Conservation (phyloP, 495 filamentous ascomycete genomes). For the Hypoxylon trugodes region DNA sequence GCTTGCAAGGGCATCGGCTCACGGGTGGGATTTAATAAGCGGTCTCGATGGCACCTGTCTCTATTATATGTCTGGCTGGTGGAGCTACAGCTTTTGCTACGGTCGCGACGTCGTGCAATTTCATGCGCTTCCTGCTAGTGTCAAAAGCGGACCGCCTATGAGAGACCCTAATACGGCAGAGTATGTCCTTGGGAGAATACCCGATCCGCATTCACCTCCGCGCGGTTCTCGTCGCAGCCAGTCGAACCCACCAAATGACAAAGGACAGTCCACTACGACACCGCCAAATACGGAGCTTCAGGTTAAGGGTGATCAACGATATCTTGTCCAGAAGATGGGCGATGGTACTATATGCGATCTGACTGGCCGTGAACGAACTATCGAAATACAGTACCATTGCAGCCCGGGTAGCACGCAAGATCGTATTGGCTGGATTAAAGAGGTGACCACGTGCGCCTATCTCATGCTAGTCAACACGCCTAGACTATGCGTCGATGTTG, state of each 20-base stretch:
- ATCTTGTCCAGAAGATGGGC: conserved; percentile 86
- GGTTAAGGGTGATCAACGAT: conserved; percentile 82
- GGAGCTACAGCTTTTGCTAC: conserved; percentile 97
- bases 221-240: conserved; percentile 45
- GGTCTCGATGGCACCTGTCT: conserved; percentile 88
- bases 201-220: conserved; percentile 36
- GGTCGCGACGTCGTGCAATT: conserved; percentile 88
- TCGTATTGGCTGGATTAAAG: conserved; percentile 94
- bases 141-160: conserved; percentile 69
- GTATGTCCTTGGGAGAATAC: conserved; percentile 75
- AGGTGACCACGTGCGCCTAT: conserved; percentile 91
- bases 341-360: conserved; percentile 93
- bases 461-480: conserved; percentile 95
- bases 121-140: conserved; percentile 76
- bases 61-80: conserved; percentile 93
- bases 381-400: conserved; percentile 95
- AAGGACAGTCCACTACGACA: conserved; percentile 45
- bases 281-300: conserved; percentile 72
- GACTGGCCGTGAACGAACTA: conserved; percentile 81
- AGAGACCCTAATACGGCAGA: conserved; percentile 80
- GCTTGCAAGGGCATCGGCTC: conserved; percentile 79
- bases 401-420: conserved; percentile 77
- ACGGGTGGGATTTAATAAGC: conserved; percentile 88
- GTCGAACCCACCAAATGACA: conserved; percentile 39
- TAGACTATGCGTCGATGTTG: conserved; percentile 89